These are phyloP conservation scores for Taiozyma onychis DNA, from an alignment of 1,139 yeast genomes.

Conservation along the genomic window DNA sequence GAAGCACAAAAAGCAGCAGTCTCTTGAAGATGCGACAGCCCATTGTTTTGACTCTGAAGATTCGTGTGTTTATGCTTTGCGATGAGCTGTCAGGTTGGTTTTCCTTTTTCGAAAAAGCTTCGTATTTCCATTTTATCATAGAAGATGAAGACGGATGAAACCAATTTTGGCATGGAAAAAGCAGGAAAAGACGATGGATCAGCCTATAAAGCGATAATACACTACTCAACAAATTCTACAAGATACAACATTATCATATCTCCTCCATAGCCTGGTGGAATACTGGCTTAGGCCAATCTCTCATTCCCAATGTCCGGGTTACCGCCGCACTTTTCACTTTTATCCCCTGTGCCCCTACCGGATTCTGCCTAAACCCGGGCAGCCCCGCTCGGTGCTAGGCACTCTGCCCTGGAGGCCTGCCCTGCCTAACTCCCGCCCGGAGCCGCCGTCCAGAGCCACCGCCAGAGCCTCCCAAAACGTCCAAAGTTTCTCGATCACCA, in stretches of 20 bases:
- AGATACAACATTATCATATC: too few relatives aligned
- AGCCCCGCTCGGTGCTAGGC: not conserved
- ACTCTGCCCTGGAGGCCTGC: not conserved
- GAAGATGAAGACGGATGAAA: not conserved
- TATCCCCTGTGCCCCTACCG: not conserved
- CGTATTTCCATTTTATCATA: not conserved
- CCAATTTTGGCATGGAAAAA: not conserved
- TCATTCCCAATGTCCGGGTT: not conserved
- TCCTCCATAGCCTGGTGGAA: not conserved
- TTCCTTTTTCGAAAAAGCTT: not conserved
- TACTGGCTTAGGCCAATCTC: not conserved
- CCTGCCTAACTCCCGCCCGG: not conserved
- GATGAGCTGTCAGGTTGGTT: not conserved
- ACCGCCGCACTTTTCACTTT: too few relatives aligned
- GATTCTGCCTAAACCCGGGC: not conserved
- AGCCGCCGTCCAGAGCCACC: not conserved
- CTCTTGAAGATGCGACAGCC: conserved; percentile 1
- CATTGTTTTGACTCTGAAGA: not conserved
- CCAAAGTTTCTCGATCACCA: not conserved
- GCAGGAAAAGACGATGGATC: not conserved
- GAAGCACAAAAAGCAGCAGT: conserved; percentile 2
- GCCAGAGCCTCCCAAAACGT: not conserved
- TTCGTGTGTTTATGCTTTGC: not conserved
- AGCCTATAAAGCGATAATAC: not conserved
- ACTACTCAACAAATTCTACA: not conserved